phyloP scores from a whole-genome alignment of 169 alveolate genomes.

The Plasmodium sp. region DNA sequence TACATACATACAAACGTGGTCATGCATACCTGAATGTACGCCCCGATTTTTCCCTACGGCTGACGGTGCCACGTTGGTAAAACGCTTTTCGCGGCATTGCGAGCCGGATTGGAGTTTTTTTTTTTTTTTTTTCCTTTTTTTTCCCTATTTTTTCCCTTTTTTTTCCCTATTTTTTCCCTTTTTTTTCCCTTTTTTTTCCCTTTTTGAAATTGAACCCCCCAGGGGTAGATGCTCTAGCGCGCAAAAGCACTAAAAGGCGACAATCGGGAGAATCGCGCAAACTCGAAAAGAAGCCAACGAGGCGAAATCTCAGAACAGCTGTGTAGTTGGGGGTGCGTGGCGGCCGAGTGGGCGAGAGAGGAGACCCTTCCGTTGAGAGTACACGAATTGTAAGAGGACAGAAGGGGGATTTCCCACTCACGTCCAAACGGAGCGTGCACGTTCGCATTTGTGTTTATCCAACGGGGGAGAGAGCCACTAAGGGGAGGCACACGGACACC shows the following conservation, averaged over 20 bases:
- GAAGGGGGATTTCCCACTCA: background rate
- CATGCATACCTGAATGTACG: background rate
- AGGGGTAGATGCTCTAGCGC: background rate
- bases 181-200: no score
- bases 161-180: no score
- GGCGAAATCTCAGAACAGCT: background rate
- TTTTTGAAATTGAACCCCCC: background rate
- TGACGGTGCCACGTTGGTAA: background rate
- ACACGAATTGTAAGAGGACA: background rate
- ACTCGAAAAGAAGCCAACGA: background rate
- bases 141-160: background rate
- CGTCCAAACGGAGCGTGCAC: background rate
- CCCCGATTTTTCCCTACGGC: background rate
- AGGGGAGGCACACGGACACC: background rate
- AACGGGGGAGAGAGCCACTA: background rate
- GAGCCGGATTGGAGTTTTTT: background rate
- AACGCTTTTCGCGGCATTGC: background rate
- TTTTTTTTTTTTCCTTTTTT: no score
- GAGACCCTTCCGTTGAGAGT: background rate
- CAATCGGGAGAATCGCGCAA: background rate
- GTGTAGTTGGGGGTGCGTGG: background rate
- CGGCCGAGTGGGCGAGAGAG: background rate
- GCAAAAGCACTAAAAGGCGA: background rate
- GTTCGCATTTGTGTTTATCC: background rate
- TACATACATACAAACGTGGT: no score